Base-by-base conservation (phyloP, 169 alveolate genomes). In the Plasmodium relictum region DNA sequence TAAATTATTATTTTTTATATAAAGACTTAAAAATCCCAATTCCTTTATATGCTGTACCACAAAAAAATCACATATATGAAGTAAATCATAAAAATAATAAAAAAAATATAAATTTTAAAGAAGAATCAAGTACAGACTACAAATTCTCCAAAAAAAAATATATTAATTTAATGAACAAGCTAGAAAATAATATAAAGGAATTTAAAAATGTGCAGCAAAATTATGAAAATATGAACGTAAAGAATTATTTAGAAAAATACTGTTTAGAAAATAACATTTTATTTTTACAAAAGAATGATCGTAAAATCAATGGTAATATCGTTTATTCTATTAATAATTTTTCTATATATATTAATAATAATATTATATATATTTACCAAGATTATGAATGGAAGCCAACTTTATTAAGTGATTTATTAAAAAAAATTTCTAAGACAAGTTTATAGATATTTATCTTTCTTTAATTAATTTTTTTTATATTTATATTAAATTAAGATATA, bases 1-100 rank as follows among this genome's bases (percentile, higher is more conserved):
- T 41, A 16, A 80, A 80, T 68, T 62, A 80, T 63, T 80, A 80
- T 26, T 80, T 66, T 61, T 80, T 80, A 54, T 80, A 80, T 80
- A 80, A 80, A 18, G 83, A 80, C 31, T 52, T 80, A 54, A 80
- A 62, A 80, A 80, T 80, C 4, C 90, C 90, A 22, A n/a, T 80
- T 54, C 90, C 90, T 18, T 48, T 69, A 66, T 80, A 80, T 16
- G 90, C 90, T 2, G 65, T 68, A 52, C 80, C 83, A 56, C 71
- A 80, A 66, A 80, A 61, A 66, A 68, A 37, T 80, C 65, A 52
- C 18, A 9, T 80, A 41, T 80, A 66, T 80, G 56, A 80, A 39
- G 39, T 80, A 24, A 50, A 80, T 80, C 31, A 80, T 54, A 66
- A 18, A 48, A 48, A 39, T 37, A 66, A 42, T 39, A 59, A 66